Evolutionary conservation across 257 asterid species (phyloP), one percentile per base, ranked within the genome.

Genomic region (Nicotiana undulata): DNA sequence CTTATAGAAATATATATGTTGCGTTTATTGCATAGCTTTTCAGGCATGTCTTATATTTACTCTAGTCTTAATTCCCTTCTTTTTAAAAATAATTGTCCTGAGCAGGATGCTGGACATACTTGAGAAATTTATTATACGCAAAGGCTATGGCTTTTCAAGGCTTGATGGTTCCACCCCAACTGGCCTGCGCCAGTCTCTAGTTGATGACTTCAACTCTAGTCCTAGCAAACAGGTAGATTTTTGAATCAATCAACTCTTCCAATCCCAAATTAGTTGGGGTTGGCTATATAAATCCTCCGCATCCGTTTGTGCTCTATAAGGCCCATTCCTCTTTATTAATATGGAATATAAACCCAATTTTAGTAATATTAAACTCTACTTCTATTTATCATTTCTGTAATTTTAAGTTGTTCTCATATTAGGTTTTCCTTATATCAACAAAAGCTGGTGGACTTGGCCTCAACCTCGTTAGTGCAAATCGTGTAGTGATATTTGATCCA

Each of bases 391-490:
- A 12, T 65, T 29, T 67, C 34, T n/a, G 61, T 46, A 76, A 66
- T 44, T 79, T 79, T 18, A 79, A 67, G n/a, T 77, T 81, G 46
- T 82, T 37, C 77, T 46, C 60, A 56, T 40, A 59, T 81, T 88
- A 92, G 98, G 97, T 95, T 83, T 93, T 95, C 85, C 92, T 93
- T 83, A 93, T 95, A 83, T 93, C 99, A 81, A 95, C 99, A 70
- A 89, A 97, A 78, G 99, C 99, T 81, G 99, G 99, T 61, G 98
- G 99, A 81, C 97, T 93, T 65, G 98, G 99, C 22, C 91, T 95
- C 49, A 95, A 95, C 85, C 99, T 95, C 32, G 97, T 92, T 2
- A 89, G 97, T 80, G 98, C 99, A 55, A 95, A 95, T 86, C 90
- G 98, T 29, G 99, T 95, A 28, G 98, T 95, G 49, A 91, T 93